These are phyloP conservation scores for Pharnaceum exiguum DNA, from an alignment of 148 eudicot genomes.

Conservation along the genomic window DNA sequence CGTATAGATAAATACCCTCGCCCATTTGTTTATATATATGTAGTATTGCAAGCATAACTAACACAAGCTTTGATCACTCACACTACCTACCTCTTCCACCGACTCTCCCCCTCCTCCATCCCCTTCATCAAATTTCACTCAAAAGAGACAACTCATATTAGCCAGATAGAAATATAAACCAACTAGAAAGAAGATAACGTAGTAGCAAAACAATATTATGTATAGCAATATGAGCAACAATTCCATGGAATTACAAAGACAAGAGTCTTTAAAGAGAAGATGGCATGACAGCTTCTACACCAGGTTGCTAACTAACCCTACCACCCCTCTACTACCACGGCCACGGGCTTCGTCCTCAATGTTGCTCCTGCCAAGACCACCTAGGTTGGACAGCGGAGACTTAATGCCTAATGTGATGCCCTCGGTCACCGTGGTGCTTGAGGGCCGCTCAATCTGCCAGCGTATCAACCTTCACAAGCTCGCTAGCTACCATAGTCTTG, in stretches of 20 bases:
- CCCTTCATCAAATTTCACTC: not conserved
- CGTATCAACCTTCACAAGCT: constrained; percentile 65
- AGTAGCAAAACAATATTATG: not conserved
- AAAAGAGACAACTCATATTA: too few species aligned
- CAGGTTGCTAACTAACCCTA: constrained; percentile 13
- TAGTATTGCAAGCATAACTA: constrained; percentile 10
- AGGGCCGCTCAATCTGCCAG: constrained; percentile 85
- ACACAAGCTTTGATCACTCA: constrained; percentile 22
- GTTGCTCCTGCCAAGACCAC: constrained; percentile 1
- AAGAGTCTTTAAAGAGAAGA: constrained; percentile 28
- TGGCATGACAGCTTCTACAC: constrained; percentile 39
- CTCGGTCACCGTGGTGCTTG: constrained; percentile 77
- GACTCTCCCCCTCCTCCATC: constrained; percentile 5
- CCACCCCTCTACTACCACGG: not conserved
- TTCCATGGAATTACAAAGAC: constrained; percentile 7
- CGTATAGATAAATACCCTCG: too few species aligned
- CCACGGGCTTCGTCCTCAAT: not conserved
- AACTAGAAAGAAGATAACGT: not conserved
- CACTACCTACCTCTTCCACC: constrained; percentile 32
- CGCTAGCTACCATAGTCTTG: constrained; percentile 53
- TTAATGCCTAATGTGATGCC: constrained; percentile 43
- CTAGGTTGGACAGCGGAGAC: constrained; percentile 1
- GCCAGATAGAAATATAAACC: too few species aligned
- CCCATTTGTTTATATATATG: not conserved
- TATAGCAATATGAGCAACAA: constrained; percentile 5